These are phyloP conservation scores for Mortierella sp. DNA, from an alignment of 371 early-diverging fungal species.

Conservation along the genomic window DNA sequence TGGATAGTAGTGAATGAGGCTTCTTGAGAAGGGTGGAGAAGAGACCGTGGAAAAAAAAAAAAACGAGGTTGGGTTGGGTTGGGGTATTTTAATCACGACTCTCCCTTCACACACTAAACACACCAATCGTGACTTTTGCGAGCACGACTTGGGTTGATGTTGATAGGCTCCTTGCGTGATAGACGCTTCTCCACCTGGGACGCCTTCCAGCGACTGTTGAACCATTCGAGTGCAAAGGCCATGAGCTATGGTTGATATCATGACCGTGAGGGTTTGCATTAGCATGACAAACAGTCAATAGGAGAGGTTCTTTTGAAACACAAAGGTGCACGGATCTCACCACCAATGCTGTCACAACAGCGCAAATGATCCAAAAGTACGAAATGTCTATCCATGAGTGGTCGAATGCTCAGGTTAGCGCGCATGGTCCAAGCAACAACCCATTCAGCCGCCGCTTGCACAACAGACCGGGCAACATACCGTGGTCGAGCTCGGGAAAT, in stretches of 20 bases:
- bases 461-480: slow-evolving; percentile 2
- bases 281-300: neutral
- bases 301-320: neutral
- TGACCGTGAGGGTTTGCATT: neutral
- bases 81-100: neutral
- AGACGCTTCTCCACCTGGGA: slow-evolving; percentile 28
- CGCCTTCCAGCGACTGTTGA: slow-evolving; percentile 17
- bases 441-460: too few relatives aligned
- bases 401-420: too few relatives aligned
- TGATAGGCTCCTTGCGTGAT: slow-evolving; percentile 13
- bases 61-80: too few relatives aligned
- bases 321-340: slow-evolving; percentile 6
- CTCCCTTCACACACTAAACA: neutral
- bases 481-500: slow-evolving; percentile 51
- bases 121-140: neutral
- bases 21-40: neutral
- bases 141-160: slow-evolving; percentile 3
- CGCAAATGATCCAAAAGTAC: slow-evolving; percentile 58
- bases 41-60: too few relatives aligned
- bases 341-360: slow-evolving; percentile 26
- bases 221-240: slow-evolving; percentile 22
- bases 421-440: neutral
- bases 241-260: slow-evolving; percentile 6
- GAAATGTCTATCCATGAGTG: slow-evolving; percentile 14
- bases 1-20: too few relatives aligned